phyloP scores from a whole-genome alignment of 2,329 filamentous ascomycete species.

The Aspergillus melleus region DNA sequence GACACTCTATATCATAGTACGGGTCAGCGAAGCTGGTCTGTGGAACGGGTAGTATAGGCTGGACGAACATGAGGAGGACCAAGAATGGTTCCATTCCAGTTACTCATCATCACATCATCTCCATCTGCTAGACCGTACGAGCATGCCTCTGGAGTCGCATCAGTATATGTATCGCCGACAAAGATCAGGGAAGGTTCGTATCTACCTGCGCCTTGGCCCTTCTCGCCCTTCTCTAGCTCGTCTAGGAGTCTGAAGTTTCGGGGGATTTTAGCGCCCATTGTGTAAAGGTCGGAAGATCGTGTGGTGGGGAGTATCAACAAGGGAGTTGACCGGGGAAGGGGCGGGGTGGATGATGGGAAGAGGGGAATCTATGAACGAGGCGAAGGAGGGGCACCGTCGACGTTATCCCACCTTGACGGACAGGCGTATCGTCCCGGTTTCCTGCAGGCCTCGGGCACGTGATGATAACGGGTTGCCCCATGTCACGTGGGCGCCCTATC shows the following conservation, averaged over 20 bases:
- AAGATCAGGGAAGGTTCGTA: conserved; percentile 4
- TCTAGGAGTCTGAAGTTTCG: conserved; percentile 95
- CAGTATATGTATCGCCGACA: conserved; percentile 16
- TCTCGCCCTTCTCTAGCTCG: conserved; percentile 98
- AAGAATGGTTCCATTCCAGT: conserved; percentile 98
- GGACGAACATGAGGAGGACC: conserved; percentile 86
- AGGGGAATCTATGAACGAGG: conserved; percentile 13
- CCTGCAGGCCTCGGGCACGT: conserved; percentile 9
- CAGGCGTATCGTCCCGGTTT: conserved; percentile 5
- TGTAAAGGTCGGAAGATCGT: conserved; percentile 1
- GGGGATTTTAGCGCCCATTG: conserved; percentile 74
- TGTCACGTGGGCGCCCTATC: conserved; percentile 19
- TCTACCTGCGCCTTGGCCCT: conserved; percentile 81
- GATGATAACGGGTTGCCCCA: conserved; percentile 14
- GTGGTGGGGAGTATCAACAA: background rate
- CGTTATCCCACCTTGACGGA: conserved; percentile 16
- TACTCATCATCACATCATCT: conserved; percentile 93
- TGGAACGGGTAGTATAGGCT: background rate
- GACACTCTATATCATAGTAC: conserved; percentile 64
- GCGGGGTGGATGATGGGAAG: conserved; percentile 12
- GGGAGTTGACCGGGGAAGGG: background rate
- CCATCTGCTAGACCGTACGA: conserved; percentile 94
- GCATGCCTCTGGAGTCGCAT: conserved; percentile 71
- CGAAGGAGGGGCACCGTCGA: conserved; percentile 21
- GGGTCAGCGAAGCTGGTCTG: conserved; percentile 14